Conservation (phyloP, 75 land plant genomes). For the Chamaecyparis obtusa region DNA sequence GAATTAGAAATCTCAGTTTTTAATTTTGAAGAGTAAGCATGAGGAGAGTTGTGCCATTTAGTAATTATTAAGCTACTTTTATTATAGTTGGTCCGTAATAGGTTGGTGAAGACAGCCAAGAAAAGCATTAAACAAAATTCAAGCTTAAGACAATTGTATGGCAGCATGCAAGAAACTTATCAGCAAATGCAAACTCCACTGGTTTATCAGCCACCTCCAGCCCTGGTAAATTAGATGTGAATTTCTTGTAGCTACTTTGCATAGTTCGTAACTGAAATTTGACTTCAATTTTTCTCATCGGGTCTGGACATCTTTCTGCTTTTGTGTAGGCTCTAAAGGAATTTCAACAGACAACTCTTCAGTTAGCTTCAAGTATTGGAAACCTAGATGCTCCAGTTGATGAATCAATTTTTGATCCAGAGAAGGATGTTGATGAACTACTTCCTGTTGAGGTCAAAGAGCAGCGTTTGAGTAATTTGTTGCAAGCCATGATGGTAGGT, state of each 20-base stretch:
- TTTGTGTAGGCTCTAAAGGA: slow-evolving; percentile 58
- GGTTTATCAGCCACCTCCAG: slow-evolving; percentile 46
- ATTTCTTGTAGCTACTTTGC: not conserved
- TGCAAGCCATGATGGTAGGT: slow-evolving; percentile 66
- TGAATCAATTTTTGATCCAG: slow-evolving; percentile 70
- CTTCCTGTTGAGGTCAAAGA: slow-evolving; percentile 92
- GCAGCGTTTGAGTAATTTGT: slow-evolving; percentile 38
- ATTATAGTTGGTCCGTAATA: not conserved
- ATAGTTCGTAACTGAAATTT: not conserved
- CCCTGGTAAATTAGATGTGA: slow-evolving; percentile 23
- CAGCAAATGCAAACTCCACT: slow-evolving; percentile 72
- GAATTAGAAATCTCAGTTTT: not conserved
- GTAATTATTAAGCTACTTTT: not conserved
- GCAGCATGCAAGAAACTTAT: slow-evolving; percentile 76
- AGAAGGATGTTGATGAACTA: slow-evolving; percentile 80
- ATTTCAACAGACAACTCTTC: slow-evolving; percentile 54
- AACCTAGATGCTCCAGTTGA: slow-evolving; percentile 63
- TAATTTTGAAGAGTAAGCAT: not conserved
- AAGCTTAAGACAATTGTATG: slow-evolving; percentile 50
- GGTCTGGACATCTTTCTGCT: not conserved
- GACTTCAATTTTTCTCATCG: slow-evolving; percentile 2
- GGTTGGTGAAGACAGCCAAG: not conserved
- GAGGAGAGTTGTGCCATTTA: not conserved
- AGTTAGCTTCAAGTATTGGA: slow-evolving; percentile 50
- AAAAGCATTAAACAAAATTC: slow-evolving; percentile 28